phyloP scores from a whole-genome alignment of 2,329 filamentous ascomycete species.

The Penicillium sp. region DNA sequence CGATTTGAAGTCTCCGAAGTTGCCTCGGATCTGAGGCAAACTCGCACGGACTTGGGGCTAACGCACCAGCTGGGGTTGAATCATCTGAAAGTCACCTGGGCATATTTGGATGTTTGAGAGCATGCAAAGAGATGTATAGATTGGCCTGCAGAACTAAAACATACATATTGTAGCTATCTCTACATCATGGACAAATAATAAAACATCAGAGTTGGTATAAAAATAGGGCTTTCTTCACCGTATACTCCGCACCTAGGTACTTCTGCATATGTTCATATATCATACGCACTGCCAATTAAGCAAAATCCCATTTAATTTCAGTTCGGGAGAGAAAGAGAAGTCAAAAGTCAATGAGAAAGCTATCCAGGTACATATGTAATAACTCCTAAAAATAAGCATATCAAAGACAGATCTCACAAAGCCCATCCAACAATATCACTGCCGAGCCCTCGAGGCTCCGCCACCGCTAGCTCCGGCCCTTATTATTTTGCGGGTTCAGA shows the following conservation, averaged over 20 bases:
- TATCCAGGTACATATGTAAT: neutral
- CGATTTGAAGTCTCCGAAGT: neutral
- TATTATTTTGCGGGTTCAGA: constrained; percentile 18
- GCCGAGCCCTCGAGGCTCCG: constrained; percentile 24
- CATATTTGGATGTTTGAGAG: neutral
- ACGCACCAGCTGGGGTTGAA: neutral
- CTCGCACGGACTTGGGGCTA: constrained; percentile 3
- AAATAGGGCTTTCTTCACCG: neutral
- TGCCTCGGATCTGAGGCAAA: constrained; percentile 2
- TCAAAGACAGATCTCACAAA: neutral
- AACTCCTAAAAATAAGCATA: neutral
- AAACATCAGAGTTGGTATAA: neutral
- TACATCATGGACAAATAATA: neutral
- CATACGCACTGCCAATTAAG: neutral
- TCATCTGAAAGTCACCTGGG: neutral
- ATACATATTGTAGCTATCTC: neutral
- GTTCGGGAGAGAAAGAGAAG: neutral
- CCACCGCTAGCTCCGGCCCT: constrained; percentile 26
- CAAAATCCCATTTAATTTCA: neutral
- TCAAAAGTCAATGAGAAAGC: neutral
- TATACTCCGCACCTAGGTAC: neutral
- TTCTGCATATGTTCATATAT: neutral
- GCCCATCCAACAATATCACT: constrained; percentile 7
- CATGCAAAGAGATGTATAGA: neutral
- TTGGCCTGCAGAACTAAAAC: neutral